Conservation (phyloP, 2,329 filamentous ascomycete genomes). For the Gaeumannomyces tritici region DNA sequence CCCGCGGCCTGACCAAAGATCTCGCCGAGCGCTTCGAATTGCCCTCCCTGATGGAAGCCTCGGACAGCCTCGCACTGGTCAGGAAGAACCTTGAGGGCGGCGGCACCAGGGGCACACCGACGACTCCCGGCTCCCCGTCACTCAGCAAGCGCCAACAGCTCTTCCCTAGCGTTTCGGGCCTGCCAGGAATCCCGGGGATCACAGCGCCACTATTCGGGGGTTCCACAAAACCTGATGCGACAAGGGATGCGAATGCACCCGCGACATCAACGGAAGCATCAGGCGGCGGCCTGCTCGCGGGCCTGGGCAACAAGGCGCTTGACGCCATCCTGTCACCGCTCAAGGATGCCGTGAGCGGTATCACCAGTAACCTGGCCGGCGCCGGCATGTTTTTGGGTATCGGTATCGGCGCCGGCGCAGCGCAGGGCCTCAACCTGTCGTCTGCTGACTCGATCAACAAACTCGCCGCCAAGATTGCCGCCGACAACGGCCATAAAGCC, state of each 20-base stretch:
- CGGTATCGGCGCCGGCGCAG: conserved; percentile 13
- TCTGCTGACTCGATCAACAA: conserved; percentile 8
- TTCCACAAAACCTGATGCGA: neutral
- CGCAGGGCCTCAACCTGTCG: conserved; percentile 13
- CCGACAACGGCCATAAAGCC: conserved; percentile 17
- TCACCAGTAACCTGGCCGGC: conserved; percentile 5
- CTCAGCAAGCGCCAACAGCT: neutral
- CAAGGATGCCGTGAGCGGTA: neutral
- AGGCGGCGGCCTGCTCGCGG: neutral
- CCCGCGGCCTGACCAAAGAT: neutral
- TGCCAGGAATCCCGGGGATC: neutral
- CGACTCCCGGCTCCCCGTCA: neutral
- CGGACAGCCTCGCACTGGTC: neutral
- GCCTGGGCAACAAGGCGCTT: neutral
- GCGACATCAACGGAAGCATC: neutral
- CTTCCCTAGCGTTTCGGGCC: neutral
- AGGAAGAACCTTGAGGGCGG: neutral
- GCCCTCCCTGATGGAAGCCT: neutral
- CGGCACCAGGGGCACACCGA: neutral
- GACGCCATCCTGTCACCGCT: neutral
- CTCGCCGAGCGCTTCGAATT: conserved; percentile 2
- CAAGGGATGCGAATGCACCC: neutral
- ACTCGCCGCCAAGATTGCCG: conserved; percentile 10
- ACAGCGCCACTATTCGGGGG: neutral
- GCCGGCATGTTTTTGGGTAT: conserved; percentile 14